These are phyloP conservation scores for Hyphopichia homilentoma DNA, from an alignment of 805 yeast genomes.

Conservation along the genomic window DNA sequence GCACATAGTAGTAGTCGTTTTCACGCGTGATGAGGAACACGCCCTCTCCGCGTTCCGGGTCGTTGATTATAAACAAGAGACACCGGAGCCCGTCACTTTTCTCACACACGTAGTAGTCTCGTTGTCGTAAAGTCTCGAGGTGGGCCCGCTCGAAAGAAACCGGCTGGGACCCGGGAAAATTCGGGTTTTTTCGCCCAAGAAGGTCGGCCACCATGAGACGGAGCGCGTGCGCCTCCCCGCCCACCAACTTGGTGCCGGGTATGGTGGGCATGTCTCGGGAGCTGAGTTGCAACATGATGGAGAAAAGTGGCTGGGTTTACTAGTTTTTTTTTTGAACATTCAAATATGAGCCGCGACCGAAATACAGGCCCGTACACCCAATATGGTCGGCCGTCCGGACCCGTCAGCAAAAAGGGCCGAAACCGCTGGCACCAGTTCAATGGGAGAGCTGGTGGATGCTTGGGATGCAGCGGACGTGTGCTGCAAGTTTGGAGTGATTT, in stretches of 20 bases:
- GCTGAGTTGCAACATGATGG: conserved; percentile 31
- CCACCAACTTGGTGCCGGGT: conserved; percentile 80
- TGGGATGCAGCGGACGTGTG: too few relatives aligned
- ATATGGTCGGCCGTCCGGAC: too few relatives aligned
- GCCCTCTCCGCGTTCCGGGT: conserved; percentile 78
- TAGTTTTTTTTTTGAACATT: too few relatives aligned
- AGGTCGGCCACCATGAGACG: conserved; percentile 64
- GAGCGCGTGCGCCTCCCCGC: conserved; percentile 63
- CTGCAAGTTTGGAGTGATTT: too few relatives aligned
- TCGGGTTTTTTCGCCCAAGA: conserved; percentile 49
- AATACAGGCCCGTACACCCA: too few relatives aligned
- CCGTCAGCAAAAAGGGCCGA: too few relatives aligned
- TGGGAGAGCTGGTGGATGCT: too few relatives aligned
- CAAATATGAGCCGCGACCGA: too few relatives aligned
- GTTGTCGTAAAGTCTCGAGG: conserved; percentile 57
- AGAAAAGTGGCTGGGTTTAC: background rate
- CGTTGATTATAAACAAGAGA: conserved; percentile 62
- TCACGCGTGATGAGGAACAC: conserved; percentile 86
- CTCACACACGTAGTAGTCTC: conserved; percentile 93
- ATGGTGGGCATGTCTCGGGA: conserved; percentile 70
- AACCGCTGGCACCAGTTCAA: too few relatives aligned
- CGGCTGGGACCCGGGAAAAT: conserved; percentile 94
- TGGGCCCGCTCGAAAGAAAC: conserved; percentile 81
- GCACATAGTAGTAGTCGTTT: conserved; percentile 78
- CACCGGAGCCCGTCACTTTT: conserved; percentile 93